Evolutionary conservation across 2,329 filamentous ascomycete species (phyloP).

Genomic region (Ascochyta rabiei): DNA sequence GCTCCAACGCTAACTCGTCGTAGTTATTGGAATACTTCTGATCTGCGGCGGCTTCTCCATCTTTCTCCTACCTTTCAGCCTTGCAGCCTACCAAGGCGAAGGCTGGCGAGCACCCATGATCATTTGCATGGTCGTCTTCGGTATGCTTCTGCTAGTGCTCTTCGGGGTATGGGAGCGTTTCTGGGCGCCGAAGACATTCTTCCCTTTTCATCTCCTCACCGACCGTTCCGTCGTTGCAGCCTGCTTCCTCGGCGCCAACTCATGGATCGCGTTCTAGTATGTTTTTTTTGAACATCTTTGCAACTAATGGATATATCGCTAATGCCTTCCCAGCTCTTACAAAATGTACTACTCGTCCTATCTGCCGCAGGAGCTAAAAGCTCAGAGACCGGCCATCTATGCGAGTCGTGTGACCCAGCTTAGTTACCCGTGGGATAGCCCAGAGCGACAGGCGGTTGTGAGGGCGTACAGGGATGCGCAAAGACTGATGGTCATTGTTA

Average conservation of each 20-base stretch:
- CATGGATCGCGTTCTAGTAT: constrained; percentile 32
- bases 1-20: neutral
- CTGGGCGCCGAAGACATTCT: constrained; percentile 47
- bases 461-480: constrained; percentile 42
- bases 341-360: constrained; percentile 44
- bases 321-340: constrained; percentile 28
- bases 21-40: constrained; percentile 64
- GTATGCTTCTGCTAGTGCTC: constrained; percentile 36
- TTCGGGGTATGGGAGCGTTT: constrained; percentile 49
- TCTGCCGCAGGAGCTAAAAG: constrained; percentile 21
- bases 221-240: constrained; percentile 58
- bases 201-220: constrained; percentile 54
- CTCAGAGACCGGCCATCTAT: constrained; percentile 16
- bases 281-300: constrained; percentile 1
- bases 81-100: constrained; percentile 46
- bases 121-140: constrained; percentile 47
- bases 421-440: constrained; percentile 55
- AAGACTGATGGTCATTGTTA: constrained; percentile 38
- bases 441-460: constrained; percentile 50
- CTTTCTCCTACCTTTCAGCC: constrained; percentile 70
- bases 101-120: constrained; percentile 44
- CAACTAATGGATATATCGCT: neutral
- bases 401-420: constrained; percentile 60
- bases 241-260: constrained; percentile 46
- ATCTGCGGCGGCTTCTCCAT: constrained; percentile 65